Evolutionary conservation across 2,329 filamentous ascomycete genomes (phyloP).

Genomic region (Aspergillus sp.): DNA sequence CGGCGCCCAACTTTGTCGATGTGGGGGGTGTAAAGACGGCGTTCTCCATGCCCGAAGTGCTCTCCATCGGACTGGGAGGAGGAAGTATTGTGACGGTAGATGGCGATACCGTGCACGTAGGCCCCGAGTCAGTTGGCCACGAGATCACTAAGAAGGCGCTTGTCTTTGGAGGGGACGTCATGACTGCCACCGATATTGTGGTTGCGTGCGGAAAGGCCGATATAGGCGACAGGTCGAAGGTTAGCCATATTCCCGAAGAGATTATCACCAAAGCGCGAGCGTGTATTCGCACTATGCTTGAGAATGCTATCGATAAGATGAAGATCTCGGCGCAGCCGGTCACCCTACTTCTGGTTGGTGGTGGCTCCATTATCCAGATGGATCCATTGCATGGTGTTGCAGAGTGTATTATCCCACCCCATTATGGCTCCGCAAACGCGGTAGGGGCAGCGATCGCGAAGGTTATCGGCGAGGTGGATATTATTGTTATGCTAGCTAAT

Average conservation of each 20-base stretch:
- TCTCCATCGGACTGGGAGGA: conserved; percentile 58
- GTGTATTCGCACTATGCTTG: conserved; percentile 49
- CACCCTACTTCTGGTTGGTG: conserved; percentile 57
- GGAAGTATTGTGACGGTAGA: conserved; percentile 46
- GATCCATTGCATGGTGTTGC: conserved; percentile 51
- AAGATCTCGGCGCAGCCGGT: conserved; percentile 56
- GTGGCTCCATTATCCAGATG: conserved; percentile 55
- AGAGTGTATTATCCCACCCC: conserved; percentile 52
- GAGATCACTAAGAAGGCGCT: conserved; percentile 48
- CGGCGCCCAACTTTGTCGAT: conserved; percentile 58
- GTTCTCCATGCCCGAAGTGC: conserved; percentile 58
- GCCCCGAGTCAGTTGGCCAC: conserved; percentile 58
- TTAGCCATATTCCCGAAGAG: neutral
- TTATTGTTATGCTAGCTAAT: conserved; percentile 47
- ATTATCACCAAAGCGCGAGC: conserved; percentile 19
- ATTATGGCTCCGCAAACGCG: conserved; percentile 58
- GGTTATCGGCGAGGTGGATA: conserved; percentile 53
- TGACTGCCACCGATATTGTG: conserved; percentile 56
- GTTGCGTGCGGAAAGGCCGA: conserved; percentile 17
- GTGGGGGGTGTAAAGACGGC: conserved; percentile 60
- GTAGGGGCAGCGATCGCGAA: conserved; percentile 61
- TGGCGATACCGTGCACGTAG: conserved; percentile 43
- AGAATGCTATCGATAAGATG: conserved; percentile 55
- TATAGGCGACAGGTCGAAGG: neutral
- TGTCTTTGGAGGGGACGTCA: conserved; percentile 53